phyloP scores from a whole-genome alignment of 2,329 filamentous ascomycete species.

The Microdochium bolleyi region DNA sequence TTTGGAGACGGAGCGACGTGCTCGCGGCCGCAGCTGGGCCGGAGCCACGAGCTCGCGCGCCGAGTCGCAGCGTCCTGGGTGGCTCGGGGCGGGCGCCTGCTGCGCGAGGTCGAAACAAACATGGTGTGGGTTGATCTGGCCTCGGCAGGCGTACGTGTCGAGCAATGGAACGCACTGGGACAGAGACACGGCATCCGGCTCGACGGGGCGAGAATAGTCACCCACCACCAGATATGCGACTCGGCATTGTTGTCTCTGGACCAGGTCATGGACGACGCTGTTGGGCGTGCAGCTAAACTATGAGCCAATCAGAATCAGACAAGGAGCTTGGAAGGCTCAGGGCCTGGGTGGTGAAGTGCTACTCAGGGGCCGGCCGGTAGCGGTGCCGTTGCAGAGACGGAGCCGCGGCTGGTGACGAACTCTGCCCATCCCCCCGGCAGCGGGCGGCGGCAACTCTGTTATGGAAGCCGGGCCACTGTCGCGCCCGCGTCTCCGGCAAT shows the following conservation, averaged over 20 bases:
- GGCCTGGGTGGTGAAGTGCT: too few relatives aligned
- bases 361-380: too few relatives aligned
- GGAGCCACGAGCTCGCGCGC: slow-evolving; percentile 55
- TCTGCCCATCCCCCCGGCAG: too few relatives aligned
- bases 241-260: neutral
- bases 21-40: slow-evolving; percentile 30
- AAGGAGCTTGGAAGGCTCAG: too few relatives aligned
- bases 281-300: neutral
- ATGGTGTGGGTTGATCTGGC: slow-evolving; percentile 81
- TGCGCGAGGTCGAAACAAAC: slow-evolving; percentile 74
- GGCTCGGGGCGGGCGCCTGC: slow-evolving; percentile 58
- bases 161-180: slow-evolving; percentile 43
- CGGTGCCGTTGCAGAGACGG: too few relatives aligned
- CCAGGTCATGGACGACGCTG: neutral
- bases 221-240: slow-evolving; percentile 50
- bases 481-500: neutral
- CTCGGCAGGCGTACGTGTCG: slow-evolving; percentile 44
- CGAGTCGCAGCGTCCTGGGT: slow-evolving; percentile 64
- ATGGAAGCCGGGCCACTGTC: too few relatives aligned
- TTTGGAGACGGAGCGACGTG: slow-evolving; percentile 40
- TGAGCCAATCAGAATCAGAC: neutral
- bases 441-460: too few relatives aligned
- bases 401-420: too few relatives aligned
- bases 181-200: slow-evolving; percentile 46
- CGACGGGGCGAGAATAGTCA: slow-evolving; percentile 48